Conservation (phyloP, 192 early-diverging fungal genomes). For the Linderina pennispora region DNA sequence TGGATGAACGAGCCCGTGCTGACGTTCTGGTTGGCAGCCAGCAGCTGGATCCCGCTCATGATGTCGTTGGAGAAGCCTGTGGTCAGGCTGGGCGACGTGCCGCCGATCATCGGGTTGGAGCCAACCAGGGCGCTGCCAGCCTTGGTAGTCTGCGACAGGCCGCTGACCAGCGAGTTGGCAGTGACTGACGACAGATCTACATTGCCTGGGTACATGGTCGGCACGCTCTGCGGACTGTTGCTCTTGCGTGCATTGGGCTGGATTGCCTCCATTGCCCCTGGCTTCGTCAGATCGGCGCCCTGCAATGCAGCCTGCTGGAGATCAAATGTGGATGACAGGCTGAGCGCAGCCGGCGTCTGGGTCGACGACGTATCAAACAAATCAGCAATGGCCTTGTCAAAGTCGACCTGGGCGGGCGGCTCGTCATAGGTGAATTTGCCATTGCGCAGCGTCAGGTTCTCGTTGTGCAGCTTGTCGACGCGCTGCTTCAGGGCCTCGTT, state of each 20-base stretch:
- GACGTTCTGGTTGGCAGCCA: constrained; percentile 41
- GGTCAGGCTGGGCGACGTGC: constrained; percentile 6
- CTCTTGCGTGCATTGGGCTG: background rate
- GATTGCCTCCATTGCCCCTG: constrained; percentile 20
- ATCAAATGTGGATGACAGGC: constrained; percentile 20
- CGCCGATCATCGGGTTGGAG: constrained; percentile 7
- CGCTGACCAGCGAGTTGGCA: constrained; percentile 1
- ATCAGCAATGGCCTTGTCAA: constrained; percentile 31
- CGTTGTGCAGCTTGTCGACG: constrained; percentile 32
- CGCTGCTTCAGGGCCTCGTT: constrained; percentile 28
- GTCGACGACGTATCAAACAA: constrained; percentile 17
- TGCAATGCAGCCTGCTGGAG: constrained; percentile 31
- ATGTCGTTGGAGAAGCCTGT: constrained; percentile 19
- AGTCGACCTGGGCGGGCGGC: constrained; percentile 14
- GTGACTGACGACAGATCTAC: constrained; percentile 7
- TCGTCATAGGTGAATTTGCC: constrained; percentile 35
- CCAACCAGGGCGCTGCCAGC: constrained; percentile 4
- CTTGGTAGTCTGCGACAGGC: constrained; percentile 4
- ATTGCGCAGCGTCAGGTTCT: constrained; percentile 30
- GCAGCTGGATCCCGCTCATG: constrained; percentile 30
- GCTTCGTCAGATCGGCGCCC: constrained; percentile 27
- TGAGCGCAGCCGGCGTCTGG: constrained; percentile 4
- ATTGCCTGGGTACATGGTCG: constrained; percentile 17
- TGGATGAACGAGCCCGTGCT: constrained; percentile 38
- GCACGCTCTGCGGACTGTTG: constrained; percentile 30